Conservation (phyloP, 768 basidiomycete genomes). For the Dioszegia hungarica region DNA sequence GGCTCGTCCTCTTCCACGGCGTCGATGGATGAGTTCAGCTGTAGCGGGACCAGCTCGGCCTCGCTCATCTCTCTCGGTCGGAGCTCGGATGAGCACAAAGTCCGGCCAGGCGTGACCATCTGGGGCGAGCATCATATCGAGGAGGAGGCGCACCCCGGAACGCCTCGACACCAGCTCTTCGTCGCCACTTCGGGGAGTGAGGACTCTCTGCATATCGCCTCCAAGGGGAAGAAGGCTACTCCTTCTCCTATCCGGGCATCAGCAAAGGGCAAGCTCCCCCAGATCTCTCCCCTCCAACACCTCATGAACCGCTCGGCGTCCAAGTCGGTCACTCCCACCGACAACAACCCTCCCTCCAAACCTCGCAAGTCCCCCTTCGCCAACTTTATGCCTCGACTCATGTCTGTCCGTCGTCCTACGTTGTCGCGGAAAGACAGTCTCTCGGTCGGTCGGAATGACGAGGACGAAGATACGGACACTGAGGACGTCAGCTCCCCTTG, state of each 20-base stretch:
- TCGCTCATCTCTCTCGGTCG: constrained; percentile 26
- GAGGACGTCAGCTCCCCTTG: constrained; percentile 9
- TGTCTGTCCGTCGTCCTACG: constrained; percentile 25
- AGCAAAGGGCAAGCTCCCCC: not conserved
- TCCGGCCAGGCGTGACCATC: constrained; percentile 22
- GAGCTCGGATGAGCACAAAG: constrained; percentile 28
- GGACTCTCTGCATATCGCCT: constrained; percentile 11
- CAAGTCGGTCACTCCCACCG: not conserved
- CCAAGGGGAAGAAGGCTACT: not conserved
- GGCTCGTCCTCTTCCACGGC: constrained; percentile 23
- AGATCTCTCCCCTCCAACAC: not conserved
- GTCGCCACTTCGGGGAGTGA: not conserved
- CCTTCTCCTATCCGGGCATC: not conserved
- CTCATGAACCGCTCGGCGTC: not conserved
- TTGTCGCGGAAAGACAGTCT: constrained; percentile 3
- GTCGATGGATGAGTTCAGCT: constrained; percentile 32
- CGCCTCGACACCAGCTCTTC: constrained; percentile 28
- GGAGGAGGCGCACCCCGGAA: constrained; percentile 18
- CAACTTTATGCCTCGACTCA: constrained; percentile 24
- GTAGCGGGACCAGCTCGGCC: constrained; percentile 29
- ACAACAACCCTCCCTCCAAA: not conserved
- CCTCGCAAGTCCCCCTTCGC: constrained; percentile 17
- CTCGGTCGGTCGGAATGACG: not conserved
- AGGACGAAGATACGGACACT: constrained; percentile 21
- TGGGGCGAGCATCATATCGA: constrained; percentile 18